A percentile compares a stretch with the other conserved stretches of the same genome.
Evolutionary conservation across 1,139 yeast species (phyloP).

Genomic region (Protomyces inouyei): DNA sequence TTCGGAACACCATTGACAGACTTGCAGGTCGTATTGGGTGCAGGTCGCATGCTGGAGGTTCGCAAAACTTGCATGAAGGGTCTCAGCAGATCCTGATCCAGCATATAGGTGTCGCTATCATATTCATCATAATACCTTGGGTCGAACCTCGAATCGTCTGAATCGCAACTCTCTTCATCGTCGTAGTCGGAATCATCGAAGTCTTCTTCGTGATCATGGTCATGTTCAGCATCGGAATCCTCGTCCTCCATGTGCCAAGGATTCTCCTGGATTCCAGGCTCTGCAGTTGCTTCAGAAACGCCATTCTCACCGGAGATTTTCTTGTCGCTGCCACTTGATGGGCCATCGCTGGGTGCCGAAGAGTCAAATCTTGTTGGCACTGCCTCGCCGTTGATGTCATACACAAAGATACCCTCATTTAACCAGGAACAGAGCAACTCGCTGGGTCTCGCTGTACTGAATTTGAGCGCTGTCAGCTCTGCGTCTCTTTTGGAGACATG

Average conservation of each 20-base stretch:
- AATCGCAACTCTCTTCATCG: constrained; percentile 1
- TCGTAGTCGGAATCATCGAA: not conserved
- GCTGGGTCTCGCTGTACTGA: constrained; percentile 28
- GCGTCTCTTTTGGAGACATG: constrained; percentile 6
- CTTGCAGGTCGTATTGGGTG: too few relatives aligned
- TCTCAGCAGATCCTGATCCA: constrained; percentile 9
- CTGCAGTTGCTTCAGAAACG: too few relatives aligned
- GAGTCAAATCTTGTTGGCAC: too few relatives aligned
- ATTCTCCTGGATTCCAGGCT: too few relatives aligned
- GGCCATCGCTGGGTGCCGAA: too few relatives aligned
- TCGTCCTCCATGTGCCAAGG: too few relatives aligned
- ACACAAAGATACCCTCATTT: constrained; percentile 30
- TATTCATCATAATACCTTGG: not conserved
- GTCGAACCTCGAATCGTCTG: not conserved
- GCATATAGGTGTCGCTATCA: not conserved
- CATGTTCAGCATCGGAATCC: constrained; percentile 9
- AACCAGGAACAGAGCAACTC: constrained; percentile 33
- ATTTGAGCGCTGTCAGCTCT: constrained; percentile 30
- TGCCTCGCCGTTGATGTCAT: constrained; percentile 22
- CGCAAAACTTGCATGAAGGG: constrained; percentile 11
- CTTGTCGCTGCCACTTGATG: too few relatives aligned
- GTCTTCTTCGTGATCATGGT: not conserved
- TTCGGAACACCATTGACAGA: too few relatives aligned
- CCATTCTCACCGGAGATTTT: too few relatives aligned
- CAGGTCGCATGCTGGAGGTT: not conserved